Conservation (phyloP, 2,329 filamentous ascomycete species). For the Metarhizium brunneum region DNA sequence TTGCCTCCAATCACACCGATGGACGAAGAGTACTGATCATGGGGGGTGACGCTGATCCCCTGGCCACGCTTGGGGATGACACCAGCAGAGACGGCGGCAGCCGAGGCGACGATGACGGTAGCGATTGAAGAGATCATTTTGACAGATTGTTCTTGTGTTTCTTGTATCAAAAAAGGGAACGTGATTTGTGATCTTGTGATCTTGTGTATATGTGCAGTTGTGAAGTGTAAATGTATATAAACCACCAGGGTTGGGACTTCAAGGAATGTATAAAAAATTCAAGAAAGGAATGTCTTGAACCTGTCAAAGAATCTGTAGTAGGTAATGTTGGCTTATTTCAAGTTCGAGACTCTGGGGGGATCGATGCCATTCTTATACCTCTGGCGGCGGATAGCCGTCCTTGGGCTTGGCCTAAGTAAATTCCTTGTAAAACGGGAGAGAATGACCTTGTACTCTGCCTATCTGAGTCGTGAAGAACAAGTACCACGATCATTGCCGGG, state of each 20-base stretch:
- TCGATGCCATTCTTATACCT: not conserved
- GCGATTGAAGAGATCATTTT: conserved; percentile 20
- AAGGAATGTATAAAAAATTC: not conserved
- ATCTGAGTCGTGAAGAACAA: not conserved
- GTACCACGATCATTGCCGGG: not conserved
- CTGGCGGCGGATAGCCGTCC: not conserved
- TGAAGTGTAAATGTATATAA: not conserved
- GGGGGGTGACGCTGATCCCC: conserved; percentile 34
- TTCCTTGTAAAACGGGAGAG: not conserved
- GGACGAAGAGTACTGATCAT: conserved; percentile 46
- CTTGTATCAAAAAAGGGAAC: conserved; percentile 9
- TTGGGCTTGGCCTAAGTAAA: not conserved
- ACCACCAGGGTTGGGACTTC: not conserved
- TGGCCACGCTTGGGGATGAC: conserved; percentile 13
- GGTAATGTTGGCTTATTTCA: not conserved
- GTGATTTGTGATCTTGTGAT: not conserved
- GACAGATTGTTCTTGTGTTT: not conserved
- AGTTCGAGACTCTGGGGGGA: not conserved
- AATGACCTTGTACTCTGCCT: not conserved
- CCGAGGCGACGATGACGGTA: conserved; percentile 20
- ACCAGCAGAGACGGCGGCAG: conserved; percentile 19
- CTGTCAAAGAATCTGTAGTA: not conserved
- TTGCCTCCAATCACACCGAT: conserved; percentile 52
- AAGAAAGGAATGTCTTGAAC: not conserved
- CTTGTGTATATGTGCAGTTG: not conserved